Conservation (phyloP, 2,329 filamentous ascomycete genomes). For the Fusarium sp. region DNA sequence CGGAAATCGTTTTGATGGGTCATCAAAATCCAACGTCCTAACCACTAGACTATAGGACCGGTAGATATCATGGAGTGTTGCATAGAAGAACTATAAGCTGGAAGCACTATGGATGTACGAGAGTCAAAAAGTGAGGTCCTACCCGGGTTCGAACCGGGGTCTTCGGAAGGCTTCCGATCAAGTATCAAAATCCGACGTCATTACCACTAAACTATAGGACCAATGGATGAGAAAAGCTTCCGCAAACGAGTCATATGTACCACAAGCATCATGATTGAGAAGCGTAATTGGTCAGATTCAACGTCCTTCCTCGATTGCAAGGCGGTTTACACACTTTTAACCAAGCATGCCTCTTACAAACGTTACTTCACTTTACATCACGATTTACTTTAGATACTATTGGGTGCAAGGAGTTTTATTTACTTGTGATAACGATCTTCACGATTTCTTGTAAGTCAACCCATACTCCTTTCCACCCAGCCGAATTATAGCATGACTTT, state of each 20-base stretch:
- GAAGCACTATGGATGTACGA: accelerated
- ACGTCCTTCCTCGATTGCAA: accelerated
- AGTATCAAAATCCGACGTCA: conserved; percentile 30
- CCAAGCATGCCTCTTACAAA: neutral
- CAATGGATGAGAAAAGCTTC: neutral
- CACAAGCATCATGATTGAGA: neutral
- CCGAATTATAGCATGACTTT: neutral
- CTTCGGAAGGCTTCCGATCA: conserved; percentile 24
- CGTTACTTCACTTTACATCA: neutral
- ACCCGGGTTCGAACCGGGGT: conserved; percentile 34
- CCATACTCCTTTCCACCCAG: neutral
- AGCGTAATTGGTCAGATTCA: neutral
- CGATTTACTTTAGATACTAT: neutral
- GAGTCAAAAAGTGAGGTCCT: conserved; percentile 21
- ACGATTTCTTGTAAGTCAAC: neutral
- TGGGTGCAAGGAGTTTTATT: neutral
- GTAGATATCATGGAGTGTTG: accelerated
- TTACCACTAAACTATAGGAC: conserved; percentile 36
- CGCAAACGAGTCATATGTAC: neutral
- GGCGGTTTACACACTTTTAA: neutral
- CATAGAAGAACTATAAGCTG: accelerated
- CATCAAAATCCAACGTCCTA: conserved; percentile 31
- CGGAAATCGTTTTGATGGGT: conserved; percentile 8
- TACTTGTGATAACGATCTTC: neutral
- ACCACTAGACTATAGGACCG: conserved; percentile 34